Evolutionary conservation across 2,329 filamentous ascomycete species (phyloP).

Genomic region (Botrytis squamosa): DNA sequence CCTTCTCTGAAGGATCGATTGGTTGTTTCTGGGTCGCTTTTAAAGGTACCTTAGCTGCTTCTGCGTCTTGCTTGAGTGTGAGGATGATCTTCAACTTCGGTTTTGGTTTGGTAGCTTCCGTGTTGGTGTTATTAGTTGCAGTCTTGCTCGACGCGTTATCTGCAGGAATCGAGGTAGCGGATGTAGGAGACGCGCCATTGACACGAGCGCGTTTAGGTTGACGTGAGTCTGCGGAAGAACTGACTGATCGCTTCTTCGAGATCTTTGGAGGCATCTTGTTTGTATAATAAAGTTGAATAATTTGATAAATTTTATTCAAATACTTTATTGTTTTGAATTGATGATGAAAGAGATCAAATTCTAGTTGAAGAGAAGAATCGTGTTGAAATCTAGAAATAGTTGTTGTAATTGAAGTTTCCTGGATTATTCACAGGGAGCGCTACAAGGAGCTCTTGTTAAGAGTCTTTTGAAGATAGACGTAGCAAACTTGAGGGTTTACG

Average conservation of each 20-base stretch:
- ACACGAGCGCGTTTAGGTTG: not conserved
- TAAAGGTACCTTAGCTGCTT: not conserved
- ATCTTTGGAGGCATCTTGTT: not conserved
- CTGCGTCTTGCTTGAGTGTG: not conserved
- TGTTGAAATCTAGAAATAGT: not conserved
- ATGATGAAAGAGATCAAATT: not conserved
- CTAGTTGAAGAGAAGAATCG: not conserved
- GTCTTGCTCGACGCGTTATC: not conserved
- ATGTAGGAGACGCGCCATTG: not conserved
- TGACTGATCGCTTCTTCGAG: not conserved
- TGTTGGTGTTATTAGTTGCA: not conserved
- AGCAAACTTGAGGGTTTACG: not conserved
- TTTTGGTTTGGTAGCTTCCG: not conserved
- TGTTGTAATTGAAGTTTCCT: not conserved
- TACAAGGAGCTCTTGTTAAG: not conserved
- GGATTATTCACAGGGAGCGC: not conserved
- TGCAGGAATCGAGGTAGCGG: not conserved
- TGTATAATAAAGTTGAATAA: not conserved
- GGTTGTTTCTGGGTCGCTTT: not conserved
- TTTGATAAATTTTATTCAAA: not conserved
- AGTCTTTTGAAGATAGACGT: not conserved
- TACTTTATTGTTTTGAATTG: not conserved
- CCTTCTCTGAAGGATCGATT: not conserved
- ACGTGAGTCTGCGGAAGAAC: not conserved
- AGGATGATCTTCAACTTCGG: not conserved